A percentile compares a stretch with the other conserved stretches of the same genome.
Conservation (phyloP, 805 yeast species). For the Yarrowia porcina region DNA sequence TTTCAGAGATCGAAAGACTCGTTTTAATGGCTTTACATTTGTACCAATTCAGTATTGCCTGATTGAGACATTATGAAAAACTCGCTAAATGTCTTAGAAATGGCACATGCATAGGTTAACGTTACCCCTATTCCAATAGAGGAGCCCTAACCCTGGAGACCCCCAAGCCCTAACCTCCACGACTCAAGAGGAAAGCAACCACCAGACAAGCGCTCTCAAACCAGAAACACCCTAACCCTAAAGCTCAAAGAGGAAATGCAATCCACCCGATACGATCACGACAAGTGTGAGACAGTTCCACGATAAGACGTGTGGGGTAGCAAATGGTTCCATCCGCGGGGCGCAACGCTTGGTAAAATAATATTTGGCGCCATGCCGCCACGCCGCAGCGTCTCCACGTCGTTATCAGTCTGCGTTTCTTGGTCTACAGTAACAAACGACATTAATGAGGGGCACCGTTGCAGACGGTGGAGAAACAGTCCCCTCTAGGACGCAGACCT, state of each 20-base stretch:
- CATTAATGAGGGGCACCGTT: background rate
- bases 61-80: background rate
- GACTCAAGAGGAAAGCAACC: too few species aligned
- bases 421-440: background rate
- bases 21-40: too few species aligned
- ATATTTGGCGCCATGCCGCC: too few species aligned
- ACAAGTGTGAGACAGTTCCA: background rate
- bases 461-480: background rate
- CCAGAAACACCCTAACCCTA: too few species aligned
- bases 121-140: background rate
- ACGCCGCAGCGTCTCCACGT: too few species aligned
- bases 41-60: too few species aligned
- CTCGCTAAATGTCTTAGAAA: conserved; percentile 18
- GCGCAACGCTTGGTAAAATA: background rate
- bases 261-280: background rate
- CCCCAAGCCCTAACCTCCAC: background rate
- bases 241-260: background rate
- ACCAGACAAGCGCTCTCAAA: too few species aligned
- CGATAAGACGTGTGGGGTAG: conserved; percentile 9
- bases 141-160: background rate
- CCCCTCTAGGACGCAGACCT: too few species aligned
- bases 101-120: conserved; percentile 9
- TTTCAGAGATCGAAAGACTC: too few species aligned
- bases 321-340: background rate
- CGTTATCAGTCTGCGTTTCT: too few species aligned